phyloP scores from a whole-genome alignment of 1,284 basidiomycete species.

The Xerocomus minutiporus region DNA sequence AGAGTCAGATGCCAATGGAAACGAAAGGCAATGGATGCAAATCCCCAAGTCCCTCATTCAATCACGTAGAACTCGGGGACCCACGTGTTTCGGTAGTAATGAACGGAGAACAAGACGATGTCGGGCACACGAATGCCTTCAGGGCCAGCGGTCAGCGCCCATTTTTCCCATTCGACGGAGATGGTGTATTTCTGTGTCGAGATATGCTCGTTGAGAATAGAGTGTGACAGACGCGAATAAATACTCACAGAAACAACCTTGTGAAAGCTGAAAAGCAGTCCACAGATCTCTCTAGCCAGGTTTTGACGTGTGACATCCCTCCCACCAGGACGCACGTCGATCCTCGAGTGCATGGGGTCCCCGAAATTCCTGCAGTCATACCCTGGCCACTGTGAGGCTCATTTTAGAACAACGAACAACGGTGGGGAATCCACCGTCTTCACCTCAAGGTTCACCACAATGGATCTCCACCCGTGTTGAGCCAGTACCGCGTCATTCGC shows the following conservation, averaged over 20 bases:
- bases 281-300: conserved; percentile 19
- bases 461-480: conserved; percentile 22
- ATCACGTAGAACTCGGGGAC: conserved; percentile 31
- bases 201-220: not conserved
- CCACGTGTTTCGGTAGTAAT: conserved; percentile 29
- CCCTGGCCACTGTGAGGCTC: conserved; percentile 26
- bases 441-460: conserved; percentile 22
- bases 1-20: not conserved
- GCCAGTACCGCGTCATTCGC: conserved; percentile 20
- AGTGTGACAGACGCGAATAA: not conserved
- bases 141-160: conserved; percentile 16
- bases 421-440: not conserved
- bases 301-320: conserved; percentile 18
- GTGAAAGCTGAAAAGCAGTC: conserved; percentile 12
- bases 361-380: conserved; percentile 6
- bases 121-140: conserved; percentile 20
- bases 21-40: not conserved
- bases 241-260: conserved; percentile 13
- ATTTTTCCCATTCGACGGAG: conserved; percentile 17
- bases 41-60: not conserved
- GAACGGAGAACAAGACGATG: conserved; percentile 25
- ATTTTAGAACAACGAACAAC: not conserved
- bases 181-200: conserved; percentile 12
- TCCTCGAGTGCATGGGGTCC: conserved; percentile 11
- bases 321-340: conserved; percentile 12